Percentiles rank a stretch among this genome's conserved stretches.
These are phyloP conservation scores for Penicillium psychrosexuale DNA, from an alignment of 2,329 filamentous ascomycete species.

Conservation along the genomic window DNA sequence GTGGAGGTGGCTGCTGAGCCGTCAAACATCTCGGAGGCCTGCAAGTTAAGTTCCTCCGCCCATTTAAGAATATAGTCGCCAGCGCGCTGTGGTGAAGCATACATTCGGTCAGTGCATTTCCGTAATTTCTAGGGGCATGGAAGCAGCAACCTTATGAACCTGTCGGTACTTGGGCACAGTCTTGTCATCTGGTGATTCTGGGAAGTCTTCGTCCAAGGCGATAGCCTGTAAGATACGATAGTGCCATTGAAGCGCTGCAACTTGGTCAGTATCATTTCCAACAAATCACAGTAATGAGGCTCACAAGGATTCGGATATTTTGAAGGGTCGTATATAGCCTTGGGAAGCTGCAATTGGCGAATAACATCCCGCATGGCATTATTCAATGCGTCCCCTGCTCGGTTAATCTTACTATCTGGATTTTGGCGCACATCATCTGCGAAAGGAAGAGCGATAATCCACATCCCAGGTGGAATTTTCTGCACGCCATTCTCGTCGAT, in stretches of 20 bases:
- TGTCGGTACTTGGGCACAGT: slow-evolving; percentile 81
- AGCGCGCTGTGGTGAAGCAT: slow-evolving; percentile 53
- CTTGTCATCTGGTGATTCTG: slow-evolving; percentile 69
- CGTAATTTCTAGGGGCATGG: too few relatives aligned
- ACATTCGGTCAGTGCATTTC: neutral
- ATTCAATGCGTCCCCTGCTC: slow-evolving; percentile 67
- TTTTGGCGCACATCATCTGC: slow-evolving; percentile 80
- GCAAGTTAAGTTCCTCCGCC: slow-evolving; percentile 64
- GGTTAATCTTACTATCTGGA: slow-evolving; percentile 58
- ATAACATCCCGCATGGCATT: slow-evolving; percentile 80
- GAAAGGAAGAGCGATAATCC: slow-evolving; percentile 83
- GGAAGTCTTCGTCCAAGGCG: slow-evolving; percentile 86
- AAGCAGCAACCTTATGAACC: slow-evolving; percentile 65
- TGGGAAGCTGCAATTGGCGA: slow-evolving; percentile 84
- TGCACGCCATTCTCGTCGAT: slow-evolving; percentile 65
- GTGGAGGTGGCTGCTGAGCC: slow-evolving; percentile 40
- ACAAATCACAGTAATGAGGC: slow-evolving; percentile 3
- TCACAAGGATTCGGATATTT: slow-evolving; percentile 80
- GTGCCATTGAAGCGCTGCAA: slow-evolving; percentile 80
- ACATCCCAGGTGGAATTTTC: slow-evolving; percentile 76
- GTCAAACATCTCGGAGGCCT: slow-evolving; percentile 47
- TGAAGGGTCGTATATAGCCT: slow-evolving; percentile 74
- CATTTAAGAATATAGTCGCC: slow-evolving; percentile 76
- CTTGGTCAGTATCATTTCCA: neutral
- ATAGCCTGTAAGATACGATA: slow-evolving; percentile 90